Conservation (phyloP, 176 grass and related monocot genomes). For the Themeda triandra region DNA sequence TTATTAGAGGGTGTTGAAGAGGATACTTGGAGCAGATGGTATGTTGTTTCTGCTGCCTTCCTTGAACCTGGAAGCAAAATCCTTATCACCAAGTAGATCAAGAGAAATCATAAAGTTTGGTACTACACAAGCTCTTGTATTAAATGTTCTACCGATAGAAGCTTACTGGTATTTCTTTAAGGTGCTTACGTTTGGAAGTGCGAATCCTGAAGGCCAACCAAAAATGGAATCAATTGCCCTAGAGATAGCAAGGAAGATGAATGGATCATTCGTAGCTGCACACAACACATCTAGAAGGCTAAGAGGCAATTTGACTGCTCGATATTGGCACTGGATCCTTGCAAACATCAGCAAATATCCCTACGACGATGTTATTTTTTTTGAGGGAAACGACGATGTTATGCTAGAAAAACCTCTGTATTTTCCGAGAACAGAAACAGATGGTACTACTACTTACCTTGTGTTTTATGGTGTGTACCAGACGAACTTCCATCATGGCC, state of each 20-base stretch:
- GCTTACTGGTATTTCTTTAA: no score
- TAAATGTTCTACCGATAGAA: no score
- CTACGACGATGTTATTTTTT: no score
- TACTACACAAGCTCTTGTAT: no score
- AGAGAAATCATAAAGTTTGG: no score
- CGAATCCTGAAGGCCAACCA: no score
- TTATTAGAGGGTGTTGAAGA: not conserved
- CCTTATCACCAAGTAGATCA: no score
- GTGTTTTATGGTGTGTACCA: no score
- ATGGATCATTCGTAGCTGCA: not conserved
- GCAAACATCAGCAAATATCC: not conserved
- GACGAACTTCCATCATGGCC: no score
- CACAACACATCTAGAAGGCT: not conserved
- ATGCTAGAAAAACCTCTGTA: not conserved
- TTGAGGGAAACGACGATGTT: no score
- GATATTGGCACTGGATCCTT: not conserved
- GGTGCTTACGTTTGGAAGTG: no score
- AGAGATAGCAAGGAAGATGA: not conserved
- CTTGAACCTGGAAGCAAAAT: not conserved
- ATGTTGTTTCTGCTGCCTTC: not conserved
- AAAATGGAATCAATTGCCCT: not conserved
- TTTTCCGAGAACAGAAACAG: not conserved
- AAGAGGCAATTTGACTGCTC: not conserved
- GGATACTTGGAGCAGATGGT: not conserved
- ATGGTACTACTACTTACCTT: no score